Evolutionary conservation across 768 basidiomycete species (phyloP), one percentile per base, ranked within the genome.

Genomic region (Suillus fuscotomentosus): DNA sequence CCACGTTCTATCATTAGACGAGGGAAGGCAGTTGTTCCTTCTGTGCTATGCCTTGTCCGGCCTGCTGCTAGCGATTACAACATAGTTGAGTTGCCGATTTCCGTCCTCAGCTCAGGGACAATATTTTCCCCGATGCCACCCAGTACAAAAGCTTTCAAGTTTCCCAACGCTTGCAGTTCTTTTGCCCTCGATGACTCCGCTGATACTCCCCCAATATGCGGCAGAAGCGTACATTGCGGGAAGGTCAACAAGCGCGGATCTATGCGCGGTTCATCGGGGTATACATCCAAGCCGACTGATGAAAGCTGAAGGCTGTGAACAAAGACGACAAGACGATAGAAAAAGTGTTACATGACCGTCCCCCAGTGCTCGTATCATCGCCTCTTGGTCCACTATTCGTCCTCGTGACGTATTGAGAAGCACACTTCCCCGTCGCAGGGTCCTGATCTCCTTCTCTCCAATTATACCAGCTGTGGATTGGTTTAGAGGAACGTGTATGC

Each of bases 131-230:
- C 89, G 68, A 70, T 80, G 3, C 90, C 89, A 13, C 74, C 78
- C 20, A 78, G 80, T 55, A 92, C 70, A 72, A 82, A 91, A 66
- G 90, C 88, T 64, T 77, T 80, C 62, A 94, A 72, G 71, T 94
- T 93, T 20, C 81, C 83, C 68, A 93, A 78, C 9, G 90, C 88
- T 15, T 89, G 83, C 36, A 91, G 80, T 78, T 92, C 91, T 90
- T 91, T 92, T 74, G 84, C 84, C 66, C 81, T 82, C 75, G 90
- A 88, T 11, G 88, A 82, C 70, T 94, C 92, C 65, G 84, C 83
- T 59, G 86, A 92, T 76, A 90, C 87, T 0, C 91, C 92, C 13
- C 94, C 94, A 87, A 95, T 88, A 74, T 95, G 94, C 10, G 94
- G 94, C 22, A 96, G 82, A 9, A 96, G 79, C 42, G 90, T 89